These are phyloP conservation scores for Zymoseptoria crescenta DNA, from an alignment of 2,329 filamentous ascomycete species.

Conservation along the genomic window DNA sequence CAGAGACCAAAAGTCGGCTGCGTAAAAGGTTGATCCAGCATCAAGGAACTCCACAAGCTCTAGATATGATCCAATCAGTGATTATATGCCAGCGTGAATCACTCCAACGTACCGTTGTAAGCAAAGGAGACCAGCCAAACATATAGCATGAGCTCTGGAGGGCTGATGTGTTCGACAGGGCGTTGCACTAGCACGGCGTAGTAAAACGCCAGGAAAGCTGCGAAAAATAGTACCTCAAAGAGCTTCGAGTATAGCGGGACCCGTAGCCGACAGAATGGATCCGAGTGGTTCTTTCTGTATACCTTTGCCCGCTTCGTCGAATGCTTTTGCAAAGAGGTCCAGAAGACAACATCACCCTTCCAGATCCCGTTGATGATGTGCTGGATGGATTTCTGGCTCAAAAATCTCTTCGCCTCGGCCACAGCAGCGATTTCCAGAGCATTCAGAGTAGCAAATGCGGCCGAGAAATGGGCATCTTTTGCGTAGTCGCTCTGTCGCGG, in stretches of 20 bases:
- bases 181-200: slow-evolving; percentile 77
- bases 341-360: slow-evolving; percentile 81
- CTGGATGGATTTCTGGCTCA: slow-evolving; percentile 72
- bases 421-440: slow-evolving; percentile 81
- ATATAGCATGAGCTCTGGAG: slow-evolving; percentile 65
- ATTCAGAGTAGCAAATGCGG: slow-evolving; percentile 70
- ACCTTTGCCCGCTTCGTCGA: slow-evolving; percentile 68
- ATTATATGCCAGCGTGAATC: background rate
- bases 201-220: slow-evolving; percentile 68
- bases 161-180: slow-evolving; percentile 55
- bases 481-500: slow-evolving; percentile 10
- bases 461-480: slow-evolving; percentile 36
- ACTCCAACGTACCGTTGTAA: slow-evolving; percentile 58
- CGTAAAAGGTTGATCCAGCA: slow-evolving; percentile 78
- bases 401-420: slow-evolving; percentile 73
- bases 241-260: slow-evolving; percentile 79
- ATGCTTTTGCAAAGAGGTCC: slow-evolving; percentile 67
- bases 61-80: slow-evolving; percentile 16
- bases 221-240: slow-evolving; percentile 77
- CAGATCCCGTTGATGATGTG: slow-evolving; percentile 78
- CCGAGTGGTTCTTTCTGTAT: slow-evolving; percentile 59
- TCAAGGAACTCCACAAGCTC: slow-evolving; percentile 69
- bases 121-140: slow-evolving; percentile 82
- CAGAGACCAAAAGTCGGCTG: slow-evolving; percentile 72
- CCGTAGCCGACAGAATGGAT: slow-evolving; percentile 66